These are phyloP conservation scores for Golubevia pallescens DNA, from an alignment of 1,284 basidiomycete species.

Conservation along the genomic window DNA sequence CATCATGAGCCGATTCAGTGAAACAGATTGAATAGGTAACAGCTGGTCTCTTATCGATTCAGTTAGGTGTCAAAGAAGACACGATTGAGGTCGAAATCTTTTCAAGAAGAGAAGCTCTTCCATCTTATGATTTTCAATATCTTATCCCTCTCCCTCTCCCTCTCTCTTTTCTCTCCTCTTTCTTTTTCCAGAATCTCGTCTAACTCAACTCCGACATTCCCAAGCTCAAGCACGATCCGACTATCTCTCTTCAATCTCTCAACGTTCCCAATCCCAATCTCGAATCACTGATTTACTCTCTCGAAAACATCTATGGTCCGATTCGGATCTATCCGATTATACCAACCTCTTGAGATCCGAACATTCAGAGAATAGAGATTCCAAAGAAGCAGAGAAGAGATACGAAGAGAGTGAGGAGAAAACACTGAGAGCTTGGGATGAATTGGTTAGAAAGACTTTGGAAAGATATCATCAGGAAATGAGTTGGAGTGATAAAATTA, in stretches of 20 bases:
- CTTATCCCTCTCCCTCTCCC: not conserved
- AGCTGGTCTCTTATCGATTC: no score
- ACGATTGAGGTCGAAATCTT: no score
- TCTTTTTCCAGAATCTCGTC: constrained; percentile 18
- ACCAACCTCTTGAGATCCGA: constrained; percentile 49
- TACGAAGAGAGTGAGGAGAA: constrained; percentile 35
- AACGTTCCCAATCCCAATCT: constrained; percentile 35
- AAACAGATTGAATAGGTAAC: no score
- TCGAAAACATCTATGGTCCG: constrained; percentile 46
- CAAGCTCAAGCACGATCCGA: constrained; percentile 22
- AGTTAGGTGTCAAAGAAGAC: no score
- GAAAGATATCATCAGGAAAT: constrained; percentile 59
- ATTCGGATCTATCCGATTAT: constrained; percentile 41
- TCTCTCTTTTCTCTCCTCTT: not conserved
- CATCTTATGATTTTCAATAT: no score
- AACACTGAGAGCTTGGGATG: constrained; percentile 44
- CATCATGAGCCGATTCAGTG: no score
- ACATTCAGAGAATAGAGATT: constrained; percentile 31
- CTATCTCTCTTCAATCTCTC: constrained; percentile 38
- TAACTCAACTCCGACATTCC: constrained; percentile 14
- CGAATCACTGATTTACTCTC: constrained; percentile 50
- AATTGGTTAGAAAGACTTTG: constrained; percentile 48
- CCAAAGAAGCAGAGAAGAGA: constrained; percentile 27
- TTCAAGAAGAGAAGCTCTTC: no score
- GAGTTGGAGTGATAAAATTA: constrained; percentile 53